Evolutionary conservation across 768 basidiomycete species (phyloP).

Genomic region (Calocybe gangraenosa): DNA sequence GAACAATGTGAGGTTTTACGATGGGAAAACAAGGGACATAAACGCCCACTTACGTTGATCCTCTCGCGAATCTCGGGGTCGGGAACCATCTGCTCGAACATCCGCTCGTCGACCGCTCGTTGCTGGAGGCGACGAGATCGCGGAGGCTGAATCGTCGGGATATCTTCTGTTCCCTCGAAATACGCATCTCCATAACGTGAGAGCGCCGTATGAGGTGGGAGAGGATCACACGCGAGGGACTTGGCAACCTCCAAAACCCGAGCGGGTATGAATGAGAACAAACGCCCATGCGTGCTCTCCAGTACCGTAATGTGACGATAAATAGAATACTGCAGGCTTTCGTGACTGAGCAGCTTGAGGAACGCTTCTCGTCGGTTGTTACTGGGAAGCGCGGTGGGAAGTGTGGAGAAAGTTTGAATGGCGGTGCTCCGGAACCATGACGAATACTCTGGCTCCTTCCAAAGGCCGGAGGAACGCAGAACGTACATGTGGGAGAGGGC

Average conservation of each 20-base stretch:
- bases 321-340: slow-evolving; percentile 44
- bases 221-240: slow-evolving; percentile 77
- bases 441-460: slow-evolving; percentile 68
- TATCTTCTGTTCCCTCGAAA: slow-evolving; percentile 62
- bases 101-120: slow-evolving; percentile 36
- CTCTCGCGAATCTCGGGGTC: slow-evolving; percentile 47
- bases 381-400: slow-evolving; percentile 30
- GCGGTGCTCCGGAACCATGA: slow-evolving; percentile 72
- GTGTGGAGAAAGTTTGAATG: slow-evolving; percentile 33
- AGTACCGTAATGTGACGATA: slow-evolving; percentile 80
- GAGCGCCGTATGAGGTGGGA: slow-evolving; percentile 64
- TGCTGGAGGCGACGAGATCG: not conserved
- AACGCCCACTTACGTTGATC: slow-evolving; percentile 40
- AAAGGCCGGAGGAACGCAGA: slow-evolving; percentile 68
- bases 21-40: not conserved
- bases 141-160: slow-evolving; percentile 25
- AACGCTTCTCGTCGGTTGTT: slow-evolving; percentile 30
- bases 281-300: slow-evolving; percentile 51
- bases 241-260: slow-evolving; percentile 41
- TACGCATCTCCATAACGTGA: slow-evolving; percentile 70
- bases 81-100: slow-evolving; percentile 53
- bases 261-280: slow-evolving; percentile 71
- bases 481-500: slow-evolving; percentile 88
- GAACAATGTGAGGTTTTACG: not conserved
- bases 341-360: slow-evolving; percentile 34